Evolutionary conservation across 2,329 filamentous ascomycete species (phyloP).

Genomic region (Neofusicoccum laricinum): DNA sequence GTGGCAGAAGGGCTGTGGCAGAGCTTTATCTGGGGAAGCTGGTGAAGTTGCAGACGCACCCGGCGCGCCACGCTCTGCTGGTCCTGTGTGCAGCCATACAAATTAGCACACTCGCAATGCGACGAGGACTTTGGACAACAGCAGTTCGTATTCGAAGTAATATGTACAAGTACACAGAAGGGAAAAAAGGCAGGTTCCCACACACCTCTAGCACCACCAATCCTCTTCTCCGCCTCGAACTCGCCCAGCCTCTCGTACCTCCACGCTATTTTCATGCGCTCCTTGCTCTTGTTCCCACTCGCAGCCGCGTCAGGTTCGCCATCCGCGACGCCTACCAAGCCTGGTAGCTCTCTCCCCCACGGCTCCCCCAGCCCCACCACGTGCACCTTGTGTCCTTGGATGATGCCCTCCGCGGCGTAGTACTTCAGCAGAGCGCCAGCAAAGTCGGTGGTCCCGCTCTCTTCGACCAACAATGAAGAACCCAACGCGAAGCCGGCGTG

Average conservation of each 20-base stretch:
- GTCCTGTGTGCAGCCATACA: not conserved
- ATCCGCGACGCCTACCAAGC: conserved; percentile 55
- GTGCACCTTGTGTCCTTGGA: conserved; percentile 87
- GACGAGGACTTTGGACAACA: not conserved
- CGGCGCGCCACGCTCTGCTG: conserved; percentile 5
- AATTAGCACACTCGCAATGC: conserved; percentile 18
- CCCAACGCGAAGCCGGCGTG: conserved; percentile 83
- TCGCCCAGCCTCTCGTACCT: conserved; percentile 84
- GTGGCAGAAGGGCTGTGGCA: conserved; percentile 45
- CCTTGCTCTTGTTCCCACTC: conserved; percentile 43
- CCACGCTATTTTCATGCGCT: conserved; percentile 99
- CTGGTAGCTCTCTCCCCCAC: conserved; percentile 84
- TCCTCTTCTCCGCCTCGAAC: conserved; percentile 53
- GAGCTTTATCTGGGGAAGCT: conserved; percentile 20
- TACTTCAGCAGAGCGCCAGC: conserved; percentile 79
- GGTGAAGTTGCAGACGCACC: not conserved
- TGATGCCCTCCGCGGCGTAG: conserved; percentile 87
- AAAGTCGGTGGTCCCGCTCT: conserved; percentile 93
- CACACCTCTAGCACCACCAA: conserved; percentile 60
- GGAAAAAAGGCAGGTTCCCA: conserved; percentile 17
- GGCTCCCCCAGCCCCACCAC: conserved; percentile 74
- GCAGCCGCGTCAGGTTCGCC: conserved; percentile 30
- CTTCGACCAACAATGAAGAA: conserved; percentile 75
- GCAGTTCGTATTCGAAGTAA: not conserved
- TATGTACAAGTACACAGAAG: conserved; percentile 17